phyloP scores from a whole-genome alignment of 805 yeast genomes.

The Metschnikowia borealis region DNA sequence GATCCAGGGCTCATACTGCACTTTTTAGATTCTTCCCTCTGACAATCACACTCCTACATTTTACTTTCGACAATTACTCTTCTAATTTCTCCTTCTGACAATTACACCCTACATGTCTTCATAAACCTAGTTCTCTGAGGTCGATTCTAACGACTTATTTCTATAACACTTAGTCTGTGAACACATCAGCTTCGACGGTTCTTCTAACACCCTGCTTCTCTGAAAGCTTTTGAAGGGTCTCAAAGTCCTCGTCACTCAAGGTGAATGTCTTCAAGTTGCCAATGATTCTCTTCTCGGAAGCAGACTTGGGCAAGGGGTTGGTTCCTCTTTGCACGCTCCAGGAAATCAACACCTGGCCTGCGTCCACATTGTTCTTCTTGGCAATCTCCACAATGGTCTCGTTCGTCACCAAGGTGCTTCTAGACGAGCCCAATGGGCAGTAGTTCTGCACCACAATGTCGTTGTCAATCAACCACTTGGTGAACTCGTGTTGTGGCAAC shows the following conservation, averaged over 20 bases:
- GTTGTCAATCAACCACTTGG: constrained; percentile 12
- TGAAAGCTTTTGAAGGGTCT: constrained; percentile 28
- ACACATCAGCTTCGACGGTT: constrained; percentile 24
- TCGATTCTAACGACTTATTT: too few species aligned
- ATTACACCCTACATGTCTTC: too few species aligned
- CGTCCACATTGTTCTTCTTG: constrained; percentile 15
- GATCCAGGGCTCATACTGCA: too few species aligned
- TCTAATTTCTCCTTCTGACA: too few species aligned
- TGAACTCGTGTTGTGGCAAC: constrained; percentile 17
- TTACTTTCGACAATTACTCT: too few species aligned
- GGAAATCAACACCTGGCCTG: constrained; percentile 18
- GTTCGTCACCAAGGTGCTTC: constrained; percentile 14
- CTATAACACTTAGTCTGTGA: constrained; percentile 7
- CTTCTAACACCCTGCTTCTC: constrained; percentile 31
- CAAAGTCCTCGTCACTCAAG: constrained; percentile 36
- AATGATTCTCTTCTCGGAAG: constrained; percentile 30
- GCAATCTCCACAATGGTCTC: constrained; percentile 14
- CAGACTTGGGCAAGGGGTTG: constrained; percentile 20
- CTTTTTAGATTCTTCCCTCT: too few species aligned
- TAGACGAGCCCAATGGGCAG: constrained; percentile 19
- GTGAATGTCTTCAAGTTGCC: constrained; percentile 34
- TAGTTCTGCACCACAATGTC: constrained; percentile 16
- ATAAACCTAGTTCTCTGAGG: too few species aligned
- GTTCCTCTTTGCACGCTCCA: constrained; percentile 20
- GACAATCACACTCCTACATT: too few species aligned